Evolutionary conservation across 1,139 yeast genomes (phyloP).

Genomic region (Candida sanyaensis): DNA sequence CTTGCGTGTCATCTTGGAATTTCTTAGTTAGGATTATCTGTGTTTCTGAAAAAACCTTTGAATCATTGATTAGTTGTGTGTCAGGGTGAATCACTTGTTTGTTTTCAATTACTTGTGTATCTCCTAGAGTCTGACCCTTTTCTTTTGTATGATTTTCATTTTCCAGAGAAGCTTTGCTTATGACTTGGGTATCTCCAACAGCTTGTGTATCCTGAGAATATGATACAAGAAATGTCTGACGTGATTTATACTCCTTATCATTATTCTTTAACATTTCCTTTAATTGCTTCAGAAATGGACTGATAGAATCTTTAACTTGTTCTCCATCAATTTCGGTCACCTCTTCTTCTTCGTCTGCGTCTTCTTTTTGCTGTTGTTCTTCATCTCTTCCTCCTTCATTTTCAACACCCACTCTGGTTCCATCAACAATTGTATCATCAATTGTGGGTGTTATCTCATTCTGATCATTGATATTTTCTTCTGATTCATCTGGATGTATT

Average conservation of each 20-base stretch:
- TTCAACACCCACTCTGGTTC: too few species aligned
- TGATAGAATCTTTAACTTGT: neutral
- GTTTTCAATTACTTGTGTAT: neutral
- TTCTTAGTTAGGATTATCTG: too few species aligned
- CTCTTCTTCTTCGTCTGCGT: neutral
- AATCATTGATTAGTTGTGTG: too few species aligned
- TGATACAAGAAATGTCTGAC: neutral
- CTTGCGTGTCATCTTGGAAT: constrained; percentile 5
- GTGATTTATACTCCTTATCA: neutral
- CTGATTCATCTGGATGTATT: neutral
- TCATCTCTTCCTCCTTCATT: too few species aligned
- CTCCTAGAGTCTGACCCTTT: constrained; percentile 1
- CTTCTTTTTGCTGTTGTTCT: neutral
- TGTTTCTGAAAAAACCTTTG: too few species aligned
- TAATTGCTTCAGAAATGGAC: constrained; percentile 4
- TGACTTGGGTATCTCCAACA: neutral
- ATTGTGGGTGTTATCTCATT: neutral
- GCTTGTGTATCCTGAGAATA: neutral
- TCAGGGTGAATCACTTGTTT: neutral
- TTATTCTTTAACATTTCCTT: neutral
- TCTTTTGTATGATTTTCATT: neutral
- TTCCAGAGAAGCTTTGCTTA: neutral
- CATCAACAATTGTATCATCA: neutral
- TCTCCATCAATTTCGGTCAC: neutral
- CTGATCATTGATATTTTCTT: neutral